A percentile compares a stretch with the other conserved stretches of the same genome.
phyloP scores from a whole-genome alignment of 345 rosid species.

The Microcos paniculata region DNA sequence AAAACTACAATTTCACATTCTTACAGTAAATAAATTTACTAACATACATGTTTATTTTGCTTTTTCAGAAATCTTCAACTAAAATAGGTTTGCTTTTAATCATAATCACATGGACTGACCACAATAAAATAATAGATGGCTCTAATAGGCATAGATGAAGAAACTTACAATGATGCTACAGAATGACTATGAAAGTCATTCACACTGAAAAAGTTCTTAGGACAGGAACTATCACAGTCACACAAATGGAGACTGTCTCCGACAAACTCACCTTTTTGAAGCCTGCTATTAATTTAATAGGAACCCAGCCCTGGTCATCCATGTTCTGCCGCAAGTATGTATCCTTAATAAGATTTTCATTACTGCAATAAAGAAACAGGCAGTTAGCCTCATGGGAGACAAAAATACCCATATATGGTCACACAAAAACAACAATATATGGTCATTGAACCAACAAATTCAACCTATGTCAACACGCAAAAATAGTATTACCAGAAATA shows the following conservation, averaged over 20 bases:
- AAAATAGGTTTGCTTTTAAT: neutral
- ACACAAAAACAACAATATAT: conserved; percentile 4
- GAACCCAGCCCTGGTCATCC: conserved; percentile 93
- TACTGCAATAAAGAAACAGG: conserved; percentile 52
- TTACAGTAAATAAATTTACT: neutral
- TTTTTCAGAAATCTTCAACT: neutral
- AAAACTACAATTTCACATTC: neutral
- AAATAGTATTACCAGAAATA: conserved; percentile 68
- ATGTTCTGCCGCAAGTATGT: conserved; percentile 70
- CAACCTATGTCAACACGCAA: conserved; percentile 5
- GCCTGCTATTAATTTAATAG: conserved; percentile 62
- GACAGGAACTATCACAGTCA: neutral
- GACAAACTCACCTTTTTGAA: conserved; percentile 70
- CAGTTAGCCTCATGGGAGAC: conserved; percentile 22
- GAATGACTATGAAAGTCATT: conserved; percentile 48
- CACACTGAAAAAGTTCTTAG: neutral
- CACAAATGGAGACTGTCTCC: neutral
- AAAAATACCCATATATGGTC: neutral
- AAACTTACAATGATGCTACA: neutral
- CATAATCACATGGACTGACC: neutral
- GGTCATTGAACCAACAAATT: neutral
- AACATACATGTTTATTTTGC: neutral
- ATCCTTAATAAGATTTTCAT: conserved; percentile 76
- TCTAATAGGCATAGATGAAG: neutral
- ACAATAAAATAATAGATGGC: neutral